A percentile compares a stretch with the other conserved stretches of the same genome.
Evolutionary conservation across 75 land plant species (phyloP).

Genomic region (Cryptomeria japonica): DNA sequence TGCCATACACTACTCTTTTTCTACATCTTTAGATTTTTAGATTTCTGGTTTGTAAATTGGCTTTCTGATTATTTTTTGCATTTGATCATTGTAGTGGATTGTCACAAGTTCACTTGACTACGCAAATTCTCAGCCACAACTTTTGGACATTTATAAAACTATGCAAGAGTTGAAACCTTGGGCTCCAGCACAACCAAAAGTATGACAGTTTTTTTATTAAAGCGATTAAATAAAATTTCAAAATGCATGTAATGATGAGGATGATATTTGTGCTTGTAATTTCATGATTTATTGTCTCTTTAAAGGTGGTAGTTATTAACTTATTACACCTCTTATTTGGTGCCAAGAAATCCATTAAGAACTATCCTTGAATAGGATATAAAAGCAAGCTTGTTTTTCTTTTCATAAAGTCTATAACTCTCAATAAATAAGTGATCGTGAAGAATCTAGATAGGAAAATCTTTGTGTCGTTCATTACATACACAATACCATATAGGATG

Average conservation of each 20-base stretch:
- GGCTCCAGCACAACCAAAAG: slow-evolving; percentile 46
- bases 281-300: not conserved
- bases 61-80: not conserved
- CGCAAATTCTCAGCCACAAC: slow-evolving; percentile 17
- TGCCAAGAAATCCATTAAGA: not conserved
- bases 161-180: slow-evolving; percentile 29
- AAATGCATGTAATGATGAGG: not conserved
- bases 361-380: not conserved
- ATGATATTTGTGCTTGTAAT: not conserved
- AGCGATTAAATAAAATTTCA: not conserved
- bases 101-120: slow-evolving; percentile 31
- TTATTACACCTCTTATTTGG: not conserved
- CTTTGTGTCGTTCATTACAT: not conserved
- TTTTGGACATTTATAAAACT: slow-evolving; percentile 23
- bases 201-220: not conserved
- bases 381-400: not conserved
- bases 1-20: not conserved
- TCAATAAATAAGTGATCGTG: not conserved
- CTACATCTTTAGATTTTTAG: not conserved
- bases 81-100: slow-evolving; percentile 27
- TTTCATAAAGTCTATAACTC: not conserved
- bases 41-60: not conserved
- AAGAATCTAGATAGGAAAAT: not conserved
- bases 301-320: not conserved
- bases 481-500: not conserved